phyloP scores from a whole-genome alignment of 148 eudicot genomes.

The Tetragonia tetragonoides region DNA sequence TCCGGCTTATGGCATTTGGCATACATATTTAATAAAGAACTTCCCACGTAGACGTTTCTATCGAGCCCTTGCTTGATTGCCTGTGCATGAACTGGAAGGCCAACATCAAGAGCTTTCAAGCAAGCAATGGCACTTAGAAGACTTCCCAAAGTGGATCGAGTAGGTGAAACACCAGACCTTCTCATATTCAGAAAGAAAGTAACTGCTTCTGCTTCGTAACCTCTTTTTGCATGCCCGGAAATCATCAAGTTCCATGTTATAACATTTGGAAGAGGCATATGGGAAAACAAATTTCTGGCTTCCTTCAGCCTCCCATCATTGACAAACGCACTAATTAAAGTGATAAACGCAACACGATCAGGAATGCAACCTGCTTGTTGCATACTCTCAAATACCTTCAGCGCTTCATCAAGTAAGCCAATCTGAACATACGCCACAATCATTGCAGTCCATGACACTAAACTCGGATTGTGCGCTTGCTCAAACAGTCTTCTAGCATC shows the following conservation, averaged over 20 bases:
- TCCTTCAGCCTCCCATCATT: conserved; percentile 58
- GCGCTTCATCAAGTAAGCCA: conserved; percentile 60
- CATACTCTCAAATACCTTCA: conserved; percentile 56
- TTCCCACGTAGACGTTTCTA: conserved; percentile 81
- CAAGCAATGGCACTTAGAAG: conserved; percentile 78
- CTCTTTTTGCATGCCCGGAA: conserved; percentile 68
- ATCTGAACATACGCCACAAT: conserved; percentile 59
- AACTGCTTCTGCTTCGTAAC: conserved; percentile 55
- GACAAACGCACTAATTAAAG: conserved; percentile 65
- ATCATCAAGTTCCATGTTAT: conserved; percentile 89
- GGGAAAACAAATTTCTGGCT: conserved; percentile 55
- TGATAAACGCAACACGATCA: conserved; percentile 64
- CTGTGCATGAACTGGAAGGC: conserved; percentile 67
- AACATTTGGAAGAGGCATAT: conserved; percentile 56
- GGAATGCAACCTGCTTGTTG: conserved; percentile 42
- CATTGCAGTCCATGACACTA: conserved; percentile 80
- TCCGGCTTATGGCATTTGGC: conserved; percentile 67
- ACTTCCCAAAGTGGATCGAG: conserved; percentile 85
- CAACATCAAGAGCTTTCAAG: conserved; percentile 47
- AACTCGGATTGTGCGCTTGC: conserved; percentile 39
- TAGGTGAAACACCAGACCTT: conserved; percentile 48
- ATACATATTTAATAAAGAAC: conserved; percentile 83
- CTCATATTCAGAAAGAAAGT: conserved; percentile 54
- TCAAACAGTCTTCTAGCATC: conserved; percentile 72
- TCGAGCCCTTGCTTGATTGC: conserved; percentile 78